These are phyloP conservation scores for Oleoguttula mirabilis DNA, from an alignment of 495 filamentous ascomycete species.

Conservation along the genomic window DNA sequence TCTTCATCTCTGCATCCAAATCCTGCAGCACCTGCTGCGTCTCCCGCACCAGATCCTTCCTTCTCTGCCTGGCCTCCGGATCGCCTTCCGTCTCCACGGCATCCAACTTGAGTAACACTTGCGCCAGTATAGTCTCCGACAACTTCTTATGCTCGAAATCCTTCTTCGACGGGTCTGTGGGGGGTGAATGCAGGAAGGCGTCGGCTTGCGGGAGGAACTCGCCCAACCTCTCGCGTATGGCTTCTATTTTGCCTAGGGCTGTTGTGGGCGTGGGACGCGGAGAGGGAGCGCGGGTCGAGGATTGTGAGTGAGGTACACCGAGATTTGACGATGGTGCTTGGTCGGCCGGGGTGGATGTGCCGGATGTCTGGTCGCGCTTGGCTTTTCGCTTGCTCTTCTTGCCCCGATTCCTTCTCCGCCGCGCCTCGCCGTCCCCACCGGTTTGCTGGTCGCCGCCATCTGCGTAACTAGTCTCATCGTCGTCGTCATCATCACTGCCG, in stretches of 20 bases:
- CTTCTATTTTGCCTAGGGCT: conserved; percentile 58
- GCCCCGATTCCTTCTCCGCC: conserved; percentile 37
- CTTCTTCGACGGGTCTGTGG: conserved; percentile 55
- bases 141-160: conserved; percentile 69
- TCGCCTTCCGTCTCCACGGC: conserved; percentile 64
- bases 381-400: conserved; percentile 21
- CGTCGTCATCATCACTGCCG: conserved; percentile 36
- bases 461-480: conserved; percentile 38
- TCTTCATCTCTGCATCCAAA: conserved; percentile 41
- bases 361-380: conserved; percentile 8
- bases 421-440: conserved; percentile 42
- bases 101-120: conserved; percentile 77
- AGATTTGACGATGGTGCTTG: conserved; percentile 14
- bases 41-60: conserved; percentile 66
- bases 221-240: conserved; percentile 50
- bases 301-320: conserved; percentile 2
- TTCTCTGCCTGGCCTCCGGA: conserved; percentile 46
- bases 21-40: conserved; percentile 53
- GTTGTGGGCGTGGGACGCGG: conserved; percentile 34
- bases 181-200: conserved; percentile 52
- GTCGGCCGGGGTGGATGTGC: conserved; percentile 22
- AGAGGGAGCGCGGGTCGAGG: conserved; percentile 30
- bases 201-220: conserved; percentile 52
- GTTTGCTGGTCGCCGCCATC: conserved; percentile 43
- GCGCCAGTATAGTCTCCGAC: conserved; percentile 69